A percentile compares a stretch with the other conserved stretches of the same genome.
Conservation (phyloP, 192 early-diverging fungal genomes). For the Chytriomyces hyalinus region DNA sequence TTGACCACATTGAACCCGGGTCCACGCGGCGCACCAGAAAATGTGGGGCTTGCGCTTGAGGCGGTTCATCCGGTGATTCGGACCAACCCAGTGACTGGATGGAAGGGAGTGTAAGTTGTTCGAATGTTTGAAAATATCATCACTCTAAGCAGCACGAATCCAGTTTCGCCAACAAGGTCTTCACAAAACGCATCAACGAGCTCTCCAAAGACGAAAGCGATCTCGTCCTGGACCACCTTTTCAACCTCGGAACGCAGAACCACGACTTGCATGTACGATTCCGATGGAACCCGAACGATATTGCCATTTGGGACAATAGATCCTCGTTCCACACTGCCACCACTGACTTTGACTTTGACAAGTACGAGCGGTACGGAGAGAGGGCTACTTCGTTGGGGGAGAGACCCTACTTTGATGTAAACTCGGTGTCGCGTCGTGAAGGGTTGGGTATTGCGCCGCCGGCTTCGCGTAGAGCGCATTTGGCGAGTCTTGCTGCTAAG, state of each 20-base stretch:
- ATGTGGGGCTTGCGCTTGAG: constrained; percentile 41
- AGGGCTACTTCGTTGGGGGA: constrained; percentile 49
- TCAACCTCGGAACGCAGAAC: constrained; percentile 42
- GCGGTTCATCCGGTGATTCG: constrained; percentile 56
- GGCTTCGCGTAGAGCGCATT: constrained; percentile 8
- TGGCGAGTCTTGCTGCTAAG: not conserved
- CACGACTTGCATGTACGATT: constrained; percentile 55
- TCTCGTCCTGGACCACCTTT: constrained; percentile 44
- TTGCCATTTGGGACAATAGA: constrained; percentile 61
- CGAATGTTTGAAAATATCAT: constrained; percentile 11
- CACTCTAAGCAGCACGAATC: not conserved
- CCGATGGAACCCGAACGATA: constrained; percentile 48
- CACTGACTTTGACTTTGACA: constrained; percentile 44
- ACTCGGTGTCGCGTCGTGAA: constrained; percentile 21
- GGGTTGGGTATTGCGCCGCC: constrained; percentile 27
- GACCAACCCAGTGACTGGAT: constrained; percentile 61
- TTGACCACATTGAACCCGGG: constrained; percentile 15
- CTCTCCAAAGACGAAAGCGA: constrained; percentile 49
- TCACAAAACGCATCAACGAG: constrained; percentile 47
- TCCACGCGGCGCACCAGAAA: constrained; percentile 38
- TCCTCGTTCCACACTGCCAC: constrained; percentile 47
- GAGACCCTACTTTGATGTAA: constrained; percentile 46
- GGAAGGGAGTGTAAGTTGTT: constrained; percentile 50
- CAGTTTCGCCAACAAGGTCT: constrained; percentile 37
- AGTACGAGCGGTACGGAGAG: constrained; percentile 39